phyloP scores from a whole-genome alignment of 2,329 filamentous ascomycete species.

The Chrysoporthe puriensis region DNA sequence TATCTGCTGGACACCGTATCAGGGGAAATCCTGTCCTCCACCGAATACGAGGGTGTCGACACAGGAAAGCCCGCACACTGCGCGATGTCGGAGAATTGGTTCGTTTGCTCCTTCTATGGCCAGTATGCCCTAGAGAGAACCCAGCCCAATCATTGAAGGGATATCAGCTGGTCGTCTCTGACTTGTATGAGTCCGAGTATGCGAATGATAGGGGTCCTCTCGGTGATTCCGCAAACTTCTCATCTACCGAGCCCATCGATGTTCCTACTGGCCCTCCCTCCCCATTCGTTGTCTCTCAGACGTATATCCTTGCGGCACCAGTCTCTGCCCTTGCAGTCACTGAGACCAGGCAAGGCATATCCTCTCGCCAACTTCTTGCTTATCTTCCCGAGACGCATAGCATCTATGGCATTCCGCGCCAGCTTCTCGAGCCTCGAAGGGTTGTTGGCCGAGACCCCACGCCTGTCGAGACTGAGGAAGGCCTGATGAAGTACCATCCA shows the following conservation, averaged over 20 bases:
- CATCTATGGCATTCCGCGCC: conserved; percentile 78
- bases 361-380: conserved; percentile 78
- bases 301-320: conserved; percentile 79
- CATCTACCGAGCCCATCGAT: conserved; percentile 71
- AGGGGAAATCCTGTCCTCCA: conserved; percentile 75
- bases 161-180: conserved; percentile 82
- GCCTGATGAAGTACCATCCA: conserved; percentile 75
- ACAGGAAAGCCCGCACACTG: conserved; percentile 73
- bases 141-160: conserved; percentile 69
- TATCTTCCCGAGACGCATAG: conserved; percentile 74
- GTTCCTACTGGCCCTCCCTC: conserved; percentile 58
- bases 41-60: conserved; percentile 75
- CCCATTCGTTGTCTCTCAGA: conserved; percentile 78
- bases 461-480: conserved; percentile 79
- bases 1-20: conserved; percentile 87
- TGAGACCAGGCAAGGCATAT: conserved; percentile 90
- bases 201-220: conserved; percentile 85
- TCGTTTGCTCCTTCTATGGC: conserved; percentile 79
- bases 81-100: conserved; percentile 92
- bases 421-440: conserved; percentile 81
- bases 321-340: conserved; percentile 82
- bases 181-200: conserved; percentile 85
- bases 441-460: conserved; percentile 85
- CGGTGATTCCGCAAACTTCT: conserved; percentile 71
- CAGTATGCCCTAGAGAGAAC: conserved; percentile 61